Evolutionary conservation across 345 rosid species (phyloP), one percentile per base, ranked within the genome.

Genomic region (Camelina sativa): DNA sequence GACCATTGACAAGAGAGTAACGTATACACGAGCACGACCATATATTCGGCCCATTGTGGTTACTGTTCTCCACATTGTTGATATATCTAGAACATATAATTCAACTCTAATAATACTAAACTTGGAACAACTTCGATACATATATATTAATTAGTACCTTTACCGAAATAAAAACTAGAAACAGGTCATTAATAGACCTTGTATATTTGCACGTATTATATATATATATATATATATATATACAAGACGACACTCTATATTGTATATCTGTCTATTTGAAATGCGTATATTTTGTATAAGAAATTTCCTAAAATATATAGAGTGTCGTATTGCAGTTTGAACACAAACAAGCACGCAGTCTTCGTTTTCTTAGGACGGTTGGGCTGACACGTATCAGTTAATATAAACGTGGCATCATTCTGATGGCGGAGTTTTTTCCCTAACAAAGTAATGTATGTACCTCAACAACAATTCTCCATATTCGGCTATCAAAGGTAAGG

Each of bases 331-430:
- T 46, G 54, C 23, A 63, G 68, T 63, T 63, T 30, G 43, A 41
- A 65, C 56, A n/a, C 10, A 44, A 44, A n/a, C 10, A 44, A 44
- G 55, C 53, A 63, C 35, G 37, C 8, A 11, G 46, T 63, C 23
- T 13, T 43, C 19, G 4, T 44, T 63, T 43, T 13, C 52, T 13
- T 43, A 43, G 5, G 20, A 9, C 82, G 2, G 81, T 30, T 2
- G 68, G 2, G 80, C 20, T 2, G 70, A 72, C 61, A 87, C 87
- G 15, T 77, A 16, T 60, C 80, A 70, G 82, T n/a, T n/a, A 46
- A 20, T 57, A 20, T 58, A 16, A 23, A 38, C 43, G 66, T 67
- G 55, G 32, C 61, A 67, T 12, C 32, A 48, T n/a, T 51, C 1
- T 38, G 17, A 50, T 58, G 73, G 67, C 19, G 2, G 35, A 59